Evolutionary conservation across 2,329 filamentous ascomycete species (phyloP).

Genomic region (Dendrostoma leiphaemia): DNA sequence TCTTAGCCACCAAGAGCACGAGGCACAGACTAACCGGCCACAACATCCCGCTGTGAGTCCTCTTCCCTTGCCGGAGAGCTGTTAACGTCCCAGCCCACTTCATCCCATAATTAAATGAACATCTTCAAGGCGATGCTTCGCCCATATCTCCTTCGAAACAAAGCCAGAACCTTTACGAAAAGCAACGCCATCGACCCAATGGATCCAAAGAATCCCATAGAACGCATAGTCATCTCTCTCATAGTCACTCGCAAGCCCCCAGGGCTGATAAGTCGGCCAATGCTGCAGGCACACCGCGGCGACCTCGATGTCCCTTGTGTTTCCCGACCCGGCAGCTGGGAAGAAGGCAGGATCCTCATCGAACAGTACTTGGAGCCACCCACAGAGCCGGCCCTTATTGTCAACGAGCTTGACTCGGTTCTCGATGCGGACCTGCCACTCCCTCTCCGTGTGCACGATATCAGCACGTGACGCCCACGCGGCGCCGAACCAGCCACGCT

Average conservation of each 20-base stretch:
- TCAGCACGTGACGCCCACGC: background rate
- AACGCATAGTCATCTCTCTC: background rate
- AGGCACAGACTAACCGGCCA: too few species aligned
- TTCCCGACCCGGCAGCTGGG: background rate
- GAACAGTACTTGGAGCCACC: background rate
- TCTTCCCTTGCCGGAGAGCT: too few species aligned
- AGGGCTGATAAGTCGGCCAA: background rate
- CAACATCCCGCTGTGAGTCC: too few species aligned
- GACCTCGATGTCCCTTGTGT: background rate
- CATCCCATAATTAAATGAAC: background rate
- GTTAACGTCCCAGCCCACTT: too few species aligned
- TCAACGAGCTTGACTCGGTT: background rate
- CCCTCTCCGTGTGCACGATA: background rate
- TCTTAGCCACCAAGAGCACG: too few species aligned
- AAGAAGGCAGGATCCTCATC: background rate
- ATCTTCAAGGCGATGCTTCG: background rate
- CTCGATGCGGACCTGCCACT: background rate
- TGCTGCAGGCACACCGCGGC: background rate
- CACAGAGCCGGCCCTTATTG: background rate
- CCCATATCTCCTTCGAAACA: conserved; percentile 9
- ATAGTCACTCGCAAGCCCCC: background rate
- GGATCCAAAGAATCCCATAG: conserved; percentile 1
- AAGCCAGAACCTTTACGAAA: conserved; percentile 1
- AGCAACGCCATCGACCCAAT: background rate
- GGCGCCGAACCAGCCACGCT: background rate